Conservation (phyloP, 2,329 filamentous ascomycete genomes). For the Colletotrichum sp. region DNA sequence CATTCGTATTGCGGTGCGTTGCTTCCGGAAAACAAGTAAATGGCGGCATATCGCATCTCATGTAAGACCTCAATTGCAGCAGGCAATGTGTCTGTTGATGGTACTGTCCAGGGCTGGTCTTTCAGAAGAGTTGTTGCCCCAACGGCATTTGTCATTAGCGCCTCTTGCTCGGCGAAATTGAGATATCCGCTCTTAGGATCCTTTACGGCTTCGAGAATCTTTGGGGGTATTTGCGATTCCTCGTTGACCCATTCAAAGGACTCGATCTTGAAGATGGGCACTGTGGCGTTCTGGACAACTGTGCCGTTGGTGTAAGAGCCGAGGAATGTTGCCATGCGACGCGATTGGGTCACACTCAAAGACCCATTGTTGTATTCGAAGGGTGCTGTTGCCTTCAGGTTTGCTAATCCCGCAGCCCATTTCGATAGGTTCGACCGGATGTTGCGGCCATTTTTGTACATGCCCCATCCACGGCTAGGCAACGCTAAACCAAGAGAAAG, state of each 20-base stretch:
- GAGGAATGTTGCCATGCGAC: not conserved
- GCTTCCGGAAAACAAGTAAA: fast-evolving
- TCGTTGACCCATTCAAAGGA: not conserved
- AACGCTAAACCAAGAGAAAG: fast-evolving
- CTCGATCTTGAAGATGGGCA: not conserved
- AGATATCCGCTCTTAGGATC: not conserved
- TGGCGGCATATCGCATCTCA: fast-evolving
- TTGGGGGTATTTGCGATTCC: not conserved
- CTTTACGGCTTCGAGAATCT: fast-evolving
- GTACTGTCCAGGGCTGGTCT: not conserved
- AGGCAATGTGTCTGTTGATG: fast-evolving
- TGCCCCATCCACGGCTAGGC: fast-evolving
- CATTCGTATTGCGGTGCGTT: too few relatives aligned
- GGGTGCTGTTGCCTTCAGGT: not conserved
- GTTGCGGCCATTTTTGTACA: not conserved
- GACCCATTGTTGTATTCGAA: not conserved
- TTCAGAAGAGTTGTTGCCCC: not conserved
- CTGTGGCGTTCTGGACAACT: not conserved
- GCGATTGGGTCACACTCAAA: not conserved
- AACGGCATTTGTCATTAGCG: not conserved
- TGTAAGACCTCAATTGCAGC: fast-evolving
- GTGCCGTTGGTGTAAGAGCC: not conserved
- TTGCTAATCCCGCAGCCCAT: not conserved
- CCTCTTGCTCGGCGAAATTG: fast-evolving
- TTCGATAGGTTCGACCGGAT: not conserved